These are phyloP conservation scores for Stentor coeruleus DNA, from an alignment of 73 alveolate genomes.

Conservation along the genomic window DNA sequence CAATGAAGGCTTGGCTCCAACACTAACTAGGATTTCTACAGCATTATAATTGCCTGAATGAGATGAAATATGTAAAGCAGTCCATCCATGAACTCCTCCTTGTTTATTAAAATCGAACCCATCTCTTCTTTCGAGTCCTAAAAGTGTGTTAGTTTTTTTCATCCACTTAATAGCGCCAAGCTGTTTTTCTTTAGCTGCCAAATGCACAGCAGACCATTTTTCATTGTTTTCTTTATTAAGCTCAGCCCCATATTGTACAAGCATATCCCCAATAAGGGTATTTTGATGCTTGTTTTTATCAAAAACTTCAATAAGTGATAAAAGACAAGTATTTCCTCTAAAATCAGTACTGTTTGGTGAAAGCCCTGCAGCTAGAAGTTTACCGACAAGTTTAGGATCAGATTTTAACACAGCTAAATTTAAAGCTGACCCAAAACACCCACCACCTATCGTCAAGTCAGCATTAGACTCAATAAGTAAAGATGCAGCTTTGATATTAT, in stretches of 20 bases:
- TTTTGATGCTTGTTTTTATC: slow-evolving; percentile 30
- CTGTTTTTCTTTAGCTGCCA: slow-evolving; percentile 51
- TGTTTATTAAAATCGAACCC: slow-evolving; percentile 46
- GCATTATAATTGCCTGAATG: slow-evolving; percentile 57
- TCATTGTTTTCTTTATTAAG: slow-evolving; percentile 47
- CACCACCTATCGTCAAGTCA: slow-evolving; percentile 57
- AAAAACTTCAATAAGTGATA: slow-evolving; percentile 46
- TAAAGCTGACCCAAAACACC: slow-evolving; percentile 47
- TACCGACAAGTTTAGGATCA: slow-evolving; percentile 34
- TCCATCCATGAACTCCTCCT: slow-evolving; percentile 54
- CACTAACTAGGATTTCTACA: slow-evolving; percentile 51
- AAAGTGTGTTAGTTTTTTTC: slow-evolving; percentile 33
- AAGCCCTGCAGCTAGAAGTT: slow-evolving; percentile 47
- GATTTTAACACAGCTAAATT: slow-evolving; percentile 48
- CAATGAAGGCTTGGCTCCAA: slow-evolving; percentile 35
- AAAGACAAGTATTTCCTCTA: slow-evolving; percentile 64
- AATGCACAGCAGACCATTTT: slow-evolving; percentile 52
- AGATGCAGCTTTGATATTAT: slow-evolving; percentile 39
- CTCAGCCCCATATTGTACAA: slow-evolving; percentile 36
- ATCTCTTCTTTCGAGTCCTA: slow-evolving; percentile 23
- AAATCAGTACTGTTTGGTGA: slow-evolving; percentile 44
- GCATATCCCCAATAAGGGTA: slow-evolving; percentile 25
- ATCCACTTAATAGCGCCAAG: slow-evolving; percentile 49
- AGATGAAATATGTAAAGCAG: slow-evolving; percentile 64
- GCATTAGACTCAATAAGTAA: slow-evolving; percentile 38